Evolutionary conservation across 805 yeast species (phyloP), one percentile per base, ranked within the genome.

Genomic region (Suhomyces pyralidae): DNA sequence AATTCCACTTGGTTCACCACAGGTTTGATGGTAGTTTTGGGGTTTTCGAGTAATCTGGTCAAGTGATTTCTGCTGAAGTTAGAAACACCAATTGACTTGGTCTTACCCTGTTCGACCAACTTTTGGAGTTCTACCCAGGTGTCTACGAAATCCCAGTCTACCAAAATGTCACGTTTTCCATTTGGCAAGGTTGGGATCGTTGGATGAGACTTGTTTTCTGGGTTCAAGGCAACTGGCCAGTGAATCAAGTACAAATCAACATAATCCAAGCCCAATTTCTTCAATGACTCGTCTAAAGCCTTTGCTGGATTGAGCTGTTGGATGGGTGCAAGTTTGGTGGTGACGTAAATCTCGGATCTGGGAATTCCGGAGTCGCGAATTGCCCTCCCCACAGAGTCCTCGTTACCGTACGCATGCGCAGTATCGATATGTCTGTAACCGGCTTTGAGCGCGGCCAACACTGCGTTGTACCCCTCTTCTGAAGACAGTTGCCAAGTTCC

Each of bases 341-440:
- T 86, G 58, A 88, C 73, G 58, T 83, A 87, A 22, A 88, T 62
- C 46, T 85, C 85, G 25, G 77, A 77, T 63, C 93, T 78, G 54
- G 84, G 82, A 28, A 86, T 72, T 14, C 86, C 87, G 46, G 84
- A 70, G 49, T 81, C 84, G 48, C 69, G 77, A 48, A 79, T 71
- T 5, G 76, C 81, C 53, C 66, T 69, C 17, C 89, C 88, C 48
- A 86, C 85, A 48, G 78, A 80, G 46, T 64, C 82, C 66, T 88
- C 93, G 61, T 86, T 86, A 12, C 76, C 71, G 68, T 87, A 88
- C 46, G 77, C 74, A 30, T 82, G 81, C 22, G 96, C 94, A 19
- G 90, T 81, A 67, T 88, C 96, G 57, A 88, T 84, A 64, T 88
- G 94, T 59, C 82, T 78, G 70, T 86, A 86, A 19, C 92, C 93